These are phyloP conservation scores for Teratosphaeria viscida DNA, from an alignment of 2,329 filamentous ascomycete species.

Conservation along the genomic window DNA sequence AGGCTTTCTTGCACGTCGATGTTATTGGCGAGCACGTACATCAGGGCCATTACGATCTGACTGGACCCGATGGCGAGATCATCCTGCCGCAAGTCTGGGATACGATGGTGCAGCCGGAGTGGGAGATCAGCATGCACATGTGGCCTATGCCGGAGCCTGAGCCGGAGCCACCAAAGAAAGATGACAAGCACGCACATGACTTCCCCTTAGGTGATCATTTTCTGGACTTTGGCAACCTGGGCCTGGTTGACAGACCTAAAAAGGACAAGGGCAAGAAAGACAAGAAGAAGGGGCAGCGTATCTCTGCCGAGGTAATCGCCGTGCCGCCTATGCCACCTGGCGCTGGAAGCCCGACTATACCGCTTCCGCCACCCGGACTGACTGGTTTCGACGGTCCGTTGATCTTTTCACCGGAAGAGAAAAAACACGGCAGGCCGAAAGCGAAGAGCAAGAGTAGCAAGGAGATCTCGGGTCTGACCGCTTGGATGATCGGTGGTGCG, in stretches of 20 bases:
- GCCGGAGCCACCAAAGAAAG: neutral
- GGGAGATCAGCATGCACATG: constrained; percentile 40
- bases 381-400: constrained; percentile 3
- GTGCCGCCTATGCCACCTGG: constrained; percentile 5
- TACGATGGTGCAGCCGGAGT: constrained; percentile 37
- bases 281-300: neutral
- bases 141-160: constrained; percentile 34
- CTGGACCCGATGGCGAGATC: constrained; percentile 39
- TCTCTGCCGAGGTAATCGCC: constrained; percentile 9
- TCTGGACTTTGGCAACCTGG: constrained; percentile 6
- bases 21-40: constrained; percentile 36
- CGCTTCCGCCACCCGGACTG: constrained; percentile 6
- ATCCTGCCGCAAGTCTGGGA: constrained; percentile 42
- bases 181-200: constrained; percentile 8
- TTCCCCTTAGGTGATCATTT: constrained; percentile 8
- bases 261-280: constrained; percentile 7
- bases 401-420: constrained; percentile 2
- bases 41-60: constrained; percentile 38
- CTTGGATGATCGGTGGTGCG: constrained; percentile 20
- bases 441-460: constrained; percentile 14
- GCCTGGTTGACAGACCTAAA: neutral
- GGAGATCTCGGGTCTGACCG: constrained; percentile 15
- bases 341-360: neutral
- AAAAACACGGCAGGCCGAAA: constrained; percentile 8
- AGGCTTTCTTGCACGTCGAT: constrained; percentile 39